phyloP scores from a whole-genome alignment of 768 basidiomycete species.

The Roridomyces roridus region DNA sequence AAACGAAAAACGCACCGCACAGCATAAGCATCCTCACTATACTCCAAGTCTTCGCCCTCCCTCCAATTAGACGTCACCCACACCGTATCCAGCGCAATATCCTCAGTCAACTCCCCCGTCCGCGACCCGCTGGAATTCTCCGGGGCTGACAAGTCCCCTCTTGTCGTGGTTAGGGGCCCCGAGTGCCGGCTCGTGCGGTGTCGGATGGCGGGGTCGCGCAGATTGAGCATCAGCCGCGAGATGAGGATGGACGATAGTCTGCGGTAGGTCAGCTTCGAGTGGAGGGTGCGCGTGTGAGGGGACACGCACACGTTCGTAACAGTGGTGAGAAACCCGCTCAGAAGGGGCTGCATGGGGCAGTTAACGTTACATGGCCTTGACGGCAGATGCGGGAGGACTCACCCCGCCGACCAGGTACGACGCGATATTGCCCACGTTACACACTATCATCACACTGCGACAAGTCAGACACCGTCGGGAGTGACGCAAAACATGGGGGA shows the following conservation, averaged over 20 bases:
- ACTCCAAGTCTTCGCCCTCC: not conserved
- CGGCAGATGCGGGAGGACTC: not conserved
- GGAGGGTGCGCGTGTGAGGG: not conserved
- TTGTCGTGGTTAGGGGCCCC: no score
- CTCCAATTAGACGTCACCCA: not conserved
- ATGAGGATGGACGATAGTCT: constrained; percentile 19
- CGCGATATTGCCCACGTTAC: constrained; percentile 15
- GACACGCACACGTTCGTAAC: constrained; percentile 12
- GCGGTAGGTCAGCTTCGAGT: not conserved
- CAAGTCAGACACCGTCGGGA: not conserved
- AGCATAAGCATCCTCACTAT: no score
- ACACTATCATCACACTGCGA: constrained; percentile 13
- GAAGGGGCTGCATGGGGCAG: constrained; percentile 8
- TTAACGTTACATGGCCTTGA: not conserved
- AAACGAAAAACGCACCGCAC: no score
- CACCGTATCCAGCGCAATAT: constrained; percentile 4
- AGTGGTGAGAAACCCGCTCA: constrained; percentile 10
- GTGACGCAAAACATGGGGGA: not conserved
- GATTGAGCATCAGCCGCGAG: constrained; percentile 14
- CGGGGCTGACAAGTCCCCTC: no score
- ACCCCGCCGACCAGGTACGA: constrained; percentile 18
- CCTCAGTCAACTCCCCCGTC: not conserved
- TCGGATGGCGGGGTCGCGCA: constrained; percentile 15
- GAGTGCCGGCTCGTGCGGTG: no score
- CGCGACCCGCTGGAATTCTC: no score